phyloP scores from a whole-genome alignment of 257 asterid species.

The Striga asiatica region DNA sequence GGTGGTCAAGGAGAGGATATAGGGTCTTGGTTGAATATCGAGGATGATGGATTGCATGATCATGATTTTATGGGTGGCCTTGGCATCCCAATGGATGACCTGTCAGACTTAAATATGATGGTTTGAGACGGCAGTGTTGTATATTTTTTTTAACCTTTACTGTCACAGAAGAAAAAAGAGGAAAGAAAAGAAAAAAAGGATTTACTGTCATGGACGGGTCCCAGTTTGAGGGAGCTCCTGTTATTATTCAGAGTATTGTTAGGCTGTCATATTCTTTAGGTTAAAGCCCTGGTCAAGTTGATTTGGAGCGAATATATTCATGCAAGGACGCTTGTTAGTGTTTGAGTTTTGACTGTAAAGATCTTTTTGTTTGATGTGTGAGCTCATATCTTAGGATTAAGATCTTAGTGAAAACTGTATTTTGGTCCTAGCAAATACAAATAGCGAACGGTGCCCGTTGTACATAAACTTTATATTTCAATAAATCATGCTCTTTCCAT shows the following conservation, averaged over 20 bases:
- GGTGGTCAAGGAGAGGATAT: conserved; percentile 82
- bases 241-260: conserved; percentile 24
- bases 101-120: conserved; percentile 71
- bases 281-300: conserved; percentile 34
- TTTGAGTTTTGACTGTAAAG: conserved; percentile 60
- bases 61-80: conserved; percentile 69
- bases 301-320: conserved; percentile 33
- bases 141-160: conserved; percentile 36
- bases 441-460: conserved; percentile 48
- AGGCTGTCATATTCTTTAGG: conserved; percentile 51
- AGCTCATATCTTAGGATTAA: conserved; percentile 38
- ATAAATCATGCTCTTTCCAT: conserved; percentile 38
- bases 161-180: conserved; percentile 16
- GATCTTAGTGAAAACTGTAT: conserved; percentile 40
- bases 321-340: conserved; percentile 30
- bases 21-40: conserved; percentile 80
- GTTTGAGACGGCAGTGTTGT: conserved; percentile 52
- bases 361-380: conserved; percentile 48
- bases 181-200: conserved; percentile 6
- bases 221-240: conserved; percentile 36
- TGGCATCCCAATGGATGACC: conserved; percentile 85
- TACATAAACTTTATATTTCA: conserved; percentile 59
- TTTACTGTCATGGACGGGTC: conserved; percentile 27
- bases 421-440: conserved; percentile 59
- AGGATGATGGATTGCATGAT: conserved; percentile 69